phyloP scores from a whole-genome alignment of 2,329 filamentous ascomycete genomes.

The Paraphaeosphaeria sporulosa region DNA sequence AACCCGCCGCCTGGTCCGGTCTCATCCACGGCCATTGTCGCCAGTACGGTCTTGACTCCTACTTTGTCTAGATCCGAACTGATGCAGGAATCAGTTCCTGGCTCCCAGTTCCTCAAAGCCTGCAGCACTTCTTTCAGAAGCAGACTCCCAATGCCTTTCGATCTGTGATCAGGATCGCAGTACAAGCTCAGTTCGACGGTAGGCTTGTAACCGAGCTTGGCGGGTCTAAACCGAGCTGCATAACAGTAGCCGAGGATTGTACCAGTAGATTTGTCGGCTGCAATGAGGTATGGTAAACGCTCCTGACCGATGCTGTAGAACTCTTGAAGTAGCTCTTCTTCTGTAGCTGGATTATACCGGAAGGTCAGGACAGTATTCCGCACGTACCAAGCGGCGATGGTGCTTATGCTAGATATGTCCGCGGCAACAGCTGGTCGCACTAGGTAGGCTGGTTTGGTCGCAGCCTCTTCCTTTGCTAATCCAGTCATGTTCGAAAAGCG shows the following conservation, averaged over 20 bases:
- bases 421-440: neutral
- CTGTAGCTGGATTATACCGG: neutral
- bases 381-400: neutral
- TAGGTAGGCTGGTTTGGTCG: neutral
- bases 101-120: neutral
- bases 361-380: neutral
- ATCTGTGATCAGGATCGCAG: neutral
- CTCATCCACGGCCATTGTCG: conserved; percentile 1
- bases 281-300: neutral
- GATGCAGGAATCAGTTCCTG: neutral
- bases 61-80: neutral
- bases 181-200: neutral
- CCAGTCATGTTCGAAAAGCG: neutral
- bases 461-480: neutral
- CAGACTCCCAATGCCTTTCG: neutral
- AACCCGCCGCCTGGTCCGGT: neutral
- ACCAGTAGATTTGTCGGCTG: neutral
- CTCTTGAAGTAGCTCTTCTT: neutral
- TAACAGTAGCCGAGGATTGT: neutral
- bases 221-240: neutral
- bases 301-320: neutral
- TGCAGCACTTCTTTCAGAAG: neutral
- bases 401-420: neutral
- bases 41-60: neutral
- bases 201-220: neutral